Evolutionary conservation across 2,329 filamentous ascomycete species (phyloP), one percentile per base, ranked within the genome.

Genomic region (Colletotrichum filicis): DNA sequence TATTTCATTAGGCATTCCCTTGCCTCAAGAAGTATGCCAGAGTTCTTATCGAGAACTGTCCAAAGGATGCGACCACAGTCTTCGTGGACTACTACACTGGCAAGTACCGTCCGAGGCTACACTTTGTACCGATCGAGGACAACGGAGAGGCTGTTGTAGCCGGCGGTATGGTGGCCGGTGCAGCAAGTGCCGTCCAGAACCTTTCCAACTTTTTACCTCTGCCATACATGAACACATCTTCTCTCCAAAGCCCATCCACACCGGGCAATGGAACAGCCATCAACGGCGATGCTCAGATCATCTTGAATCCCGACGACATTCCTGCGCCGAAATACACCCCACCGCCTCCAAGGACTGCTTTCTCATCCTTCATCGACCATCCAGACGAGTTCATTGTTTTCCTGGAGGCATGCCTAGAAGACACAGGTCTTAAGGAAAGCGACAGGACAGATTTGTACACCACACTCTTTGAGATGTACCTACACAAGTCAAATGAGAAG

Each of bases 1-100:
- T 78, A 7, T 7, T 37, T 1, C 22, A 5, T 4, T 68, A 96
- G 90, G 93, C 95, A 1, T 98, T 97, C 79, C 89, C 91, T 22
- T 97, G 95, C 76, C 85, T 99, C 67, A 96, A 98, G 92, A 98
- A 97, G 80, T 99, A 98, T 79, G 95, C 97, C 2, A 92, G 95
- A 63, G 94, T 98, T 0, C 86, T 99, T 1, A 90, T 99, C 37
- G 94, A 97, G 77, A 92, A 99, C 81, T 96, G 95, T 76, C 92
- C 96, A 1, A 86, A 91, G 73, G 91, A 95, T 68, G 93, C 95
- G 0, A 98, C 96, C 0, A 91, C 93, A 73, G 81, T 99, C 0
- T 98, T 99, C 79, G 94, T 98, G 74, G 93, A 97, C 66, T 99
- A 98, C 81, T 99, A 98, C 80, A 98, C 94, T 0, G 95, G 95